phyloP scores from a whole-genome alignment of 2,329 filamentous ascomycete genomes.

The Talaromyces sp. region DNA sequence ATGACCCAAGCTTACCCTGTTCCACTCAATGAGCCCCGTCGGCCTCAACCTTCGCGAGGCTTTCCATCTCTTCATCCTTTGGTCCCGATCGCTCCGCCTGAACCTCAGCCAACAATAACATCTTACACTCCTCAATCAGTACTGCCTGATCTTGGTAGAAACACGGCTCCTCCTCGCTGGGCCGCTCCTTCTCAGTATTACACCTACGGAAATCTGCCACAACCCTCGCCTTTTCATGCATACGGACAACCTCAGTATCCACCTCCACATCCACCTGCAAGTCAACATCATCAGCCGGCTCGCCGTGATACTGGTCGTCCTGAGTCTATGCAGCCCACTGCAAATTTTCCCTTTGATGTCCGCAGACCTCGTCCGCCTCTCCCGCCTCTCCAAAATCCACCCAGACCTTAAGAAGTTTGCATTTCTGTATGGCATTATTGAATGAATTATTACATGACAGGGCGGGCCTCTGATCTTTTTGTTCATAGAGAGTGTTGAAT shows the following conservation, averaged over 20 bases:
- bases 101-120: background rate
- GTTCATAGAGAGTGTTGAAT: background rate
- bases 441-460: background rate
- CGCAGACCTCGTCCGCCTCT: background rate
- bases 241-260: conserved; percentile 6
- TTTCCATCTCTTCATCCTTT: conserved; percentile 3
- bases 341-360: conserved; percentile 11
- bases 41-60: conserved; percentile 7
- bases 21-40: background rate
- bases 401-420: conserved; percentile 3
- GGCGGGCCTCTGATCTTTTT: background rate
- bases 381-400: conserved; percentile 7
- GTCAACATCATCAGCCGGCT: background rate
- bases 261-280: background rate
- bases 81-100: background rate
- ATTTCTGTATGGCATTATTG: background rate
- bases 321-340: background rate
- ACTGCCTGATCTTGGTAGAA: conserved; percentile 5
- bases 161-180: conserved; percentile 6
- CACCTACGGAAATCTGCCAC: background rate
- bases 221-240: background rate
- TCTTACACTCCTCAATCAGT: conserved; percentile 4
- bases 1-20: conserved; percentile 1
- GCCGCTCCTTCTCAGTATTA: background rate
- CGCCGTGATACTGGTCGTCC: background rate